Percentiles rank a stretch among this genome's conserved stretches.
Conservation (phyloP, 2,329 filamentous ascomycete genomes). For the Pseudovirgaria hyperparasitica region DNA sequence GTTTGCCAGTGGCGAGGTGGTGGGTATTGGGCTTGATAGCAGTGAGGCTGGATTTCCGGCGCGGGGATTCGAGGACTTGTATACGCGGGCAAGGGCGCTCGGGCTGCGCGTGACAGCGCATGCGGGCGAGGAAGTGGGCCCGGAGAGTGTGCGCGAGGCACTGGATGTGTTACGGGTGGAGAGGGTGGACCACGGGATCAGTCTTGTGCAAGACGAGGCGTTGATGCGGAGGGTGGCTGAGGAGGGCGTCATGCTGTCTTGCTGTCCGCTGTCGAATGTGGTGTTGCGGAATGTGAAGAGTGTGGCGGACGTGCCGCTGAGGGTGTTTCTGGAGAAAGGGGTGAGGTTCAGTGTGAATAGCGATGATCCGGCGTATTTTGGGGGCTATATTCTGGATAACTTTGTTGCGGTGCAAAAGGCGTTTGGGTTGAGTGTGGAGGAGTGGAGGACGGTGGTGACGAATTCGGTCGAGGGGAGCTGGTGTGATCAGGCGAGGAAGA, state of each 20-base stretch:
- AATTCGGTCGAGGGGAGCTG: constrained; percentile 56
- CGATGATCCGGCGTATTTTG: constrained; percentile 66
- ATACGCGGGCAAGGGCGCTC: constrained; percentile 36
- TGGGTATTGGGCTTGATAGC: constrained; percentile 57
- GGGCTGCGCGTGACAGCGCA: constrained; percentile 57
- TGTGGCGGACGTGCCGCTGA: constrained; percentile 47
- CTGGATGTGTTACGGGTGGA: constrained; percentile 48
- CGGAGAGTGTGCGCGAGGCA: constrained; percentile 47
- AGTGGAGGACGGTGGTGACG: constrained; percentile 54
- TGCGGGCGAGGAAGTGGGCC: constrained; percentile 65
- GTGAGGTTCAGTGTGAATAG: constrained; percentile 62
- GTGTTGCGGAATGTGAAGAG: constrained; percentile 42
- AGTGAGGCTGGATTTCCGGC: constrained; percentile 35
- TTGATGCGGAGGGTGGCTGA: constrained; percentile 47
- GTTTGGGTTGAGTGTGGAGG: constrained; percentile 47
- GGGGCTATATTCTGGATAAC: constrained; percentile 62
- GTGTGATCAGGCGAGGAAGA: constrained; percentile 52
- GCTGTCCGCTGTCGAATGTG: constrained; percentile 66
- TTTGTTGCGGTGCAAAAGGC: constrained; percentile 65
- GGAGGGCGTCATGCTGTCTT: constrained; percentile 48
- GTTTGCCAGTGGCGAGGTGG: constrained; percentile 39
- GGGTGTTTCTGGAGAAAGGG: constrained; percentile 48
- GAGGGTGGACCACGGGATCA: constrained; percentile 65
- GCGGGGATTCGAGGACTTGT: constrained; percentile 49
- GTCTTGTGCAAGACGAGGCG: constrained; percentile 45